These are phyloP conservation scores for Starmera quercuum DNA, from an alignment of 805 yeast genomes.

Conservation along the genomic window DNA sequence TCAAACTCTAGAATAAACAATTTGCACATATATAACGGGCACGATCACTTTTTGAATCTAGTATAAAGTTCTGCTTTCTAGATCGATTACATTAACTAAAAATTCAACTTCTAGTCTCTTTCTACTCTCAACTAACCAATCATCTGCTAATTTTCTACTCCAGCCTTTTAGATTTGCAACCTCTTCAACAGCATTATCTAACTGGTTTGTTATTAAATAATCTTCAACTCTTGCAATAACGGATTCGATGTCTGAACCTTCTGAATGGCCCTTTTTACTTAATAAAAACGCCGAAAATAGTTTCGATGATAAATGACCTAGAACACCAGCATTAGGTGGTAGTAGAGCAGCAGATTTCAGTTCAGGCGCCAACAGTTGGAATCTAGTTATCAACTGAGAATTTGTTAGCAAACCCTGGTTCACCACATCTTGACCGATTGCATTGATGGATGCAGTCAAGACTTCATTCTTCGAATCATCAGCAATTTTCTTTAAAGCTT, in stretches of 20 bases:
- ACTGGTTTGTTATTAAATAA: slow-evolving; percentile 64
- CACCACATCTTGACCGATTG: slow-evolving; percentile 38
- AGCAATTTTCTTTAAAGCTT: slow-evolving; percentile 23
- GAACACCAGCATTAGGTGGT: slow-evolving; percentile 93
- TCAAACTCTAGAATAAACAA: too few relatives aligned
- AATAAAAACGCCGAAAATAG: slow-evolving; percentile 70
- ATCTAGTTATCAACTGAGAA: slow-evolving; percentile 21
- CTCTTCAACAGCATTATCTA: slow-evolving; percentile 88
- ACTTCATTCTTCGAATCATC: slow-evolving; percentile 37
- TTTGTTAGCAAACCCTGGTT: slow-evolving; percentile 47
- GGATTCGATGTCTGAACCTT: slow-evolving; percentile 81
- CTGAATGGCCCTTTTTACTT: slow-evolving; percentile 71
- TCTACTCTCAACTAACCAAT: slow-evolving; percentile 88
- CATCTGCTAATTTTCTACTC: slow-evolving; percentile 83
- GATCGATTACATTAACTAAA: slow-evolving; percentile 58
- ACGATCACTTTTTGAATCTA: slow-evolving; percentile 11
- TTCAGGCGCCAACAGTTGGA: slow-evolving; percentile 71
- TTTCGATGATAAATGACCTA: slow-evolving; percentile 82
- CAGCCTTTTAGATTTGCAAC: slow-evolving; percentile 86
- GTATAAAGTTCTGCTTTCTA: slow-evolving; percentile 48
- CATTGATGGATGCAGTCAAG: slow-evolving; percentile 36
- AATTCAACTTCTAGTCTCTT: slow-evolving; percentile 84
- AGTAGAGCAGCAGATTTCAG: slow-evolving; percentile 81
- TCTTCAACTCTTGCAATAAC: slow-evolving; percentile 80
- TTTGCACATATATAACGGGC: too few relatives aligned